These are phyloP conservation scores for Xylariales sp. DNA, from an alignment of 2,329 filamentous ascomycete species.

Conservation along the genomic window DNA sequence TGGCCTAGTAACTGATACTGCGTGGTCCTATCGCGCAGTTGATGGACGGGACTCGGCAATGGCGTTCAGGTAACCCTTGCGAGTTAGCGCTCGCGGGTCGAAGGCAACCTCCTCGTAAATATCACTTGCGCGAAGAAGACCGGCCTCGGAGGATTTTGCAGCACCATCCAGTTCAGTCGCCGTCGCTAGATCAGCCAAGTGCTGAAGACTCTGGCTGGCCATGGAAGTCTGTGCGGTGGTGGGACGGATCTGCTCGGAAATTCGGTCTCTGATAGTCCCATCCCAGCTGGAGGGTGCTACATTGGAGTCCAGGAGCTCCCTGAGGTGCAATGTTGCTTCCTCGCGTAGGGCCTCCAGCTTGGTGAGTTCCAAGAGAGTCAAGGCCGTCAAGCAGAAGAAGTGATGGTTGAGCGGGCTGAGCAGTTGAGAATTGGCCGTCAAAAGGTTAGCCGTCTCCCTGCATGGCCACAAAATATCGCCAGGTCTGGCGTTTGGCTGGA, in stretches of 20 bases:
- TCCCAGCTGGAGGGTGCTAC: constrained; percentile 53
- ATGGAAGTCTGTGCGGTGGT: constrained; percentile 30
- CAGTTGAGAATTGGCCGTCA: constrained; percentile 50
- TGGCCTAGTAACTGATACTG: too few species aligned
- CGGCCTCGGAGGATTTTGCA: constrained; percentile 15
- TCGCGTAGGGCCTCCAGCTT: constrained; percentile 51
- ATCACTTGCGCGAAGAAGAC: constrained; percentile 22
- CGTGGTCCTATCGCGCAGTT: too few species aligned
- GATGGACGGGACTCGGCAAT: constrained; percentile 17
- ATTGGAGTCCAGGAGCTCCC: constrained; percentile 50
- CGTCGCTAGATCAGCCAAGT: constrained; percentile 53
- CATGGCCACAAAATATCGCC: constrained; percentile 57
- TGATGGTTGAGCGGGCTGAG: constrained; percentile 64
- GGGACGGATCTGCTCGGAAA: constrained; percentile 37
- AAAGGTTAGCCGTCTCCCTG: constrained; percentile 52
- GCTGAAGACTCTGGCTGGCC: constrained; percentile 53
- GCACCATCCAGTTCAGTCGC: constrained; percentile 28
- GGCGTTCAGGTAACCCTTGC: constrained; percentile 34
- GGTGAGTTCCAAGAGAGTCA: constrained; percentile 57
- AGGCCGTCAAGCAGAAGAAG: constrained; percentile 54
- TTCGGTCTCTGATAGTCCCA: constrained; percentile 45
- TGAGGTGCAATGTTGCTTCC: constrained; percentile 52
- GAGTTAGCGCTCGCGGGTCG: constrained; percentile 33
- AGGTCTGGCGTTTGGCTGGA: constrained; percentile 50
- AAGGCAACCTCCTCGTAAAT: constrained; percentile 40